Evolutionary conservation across 208 protist species (phyloP).

Genomic region (Acanthamoeba lenticulata): DNA sequence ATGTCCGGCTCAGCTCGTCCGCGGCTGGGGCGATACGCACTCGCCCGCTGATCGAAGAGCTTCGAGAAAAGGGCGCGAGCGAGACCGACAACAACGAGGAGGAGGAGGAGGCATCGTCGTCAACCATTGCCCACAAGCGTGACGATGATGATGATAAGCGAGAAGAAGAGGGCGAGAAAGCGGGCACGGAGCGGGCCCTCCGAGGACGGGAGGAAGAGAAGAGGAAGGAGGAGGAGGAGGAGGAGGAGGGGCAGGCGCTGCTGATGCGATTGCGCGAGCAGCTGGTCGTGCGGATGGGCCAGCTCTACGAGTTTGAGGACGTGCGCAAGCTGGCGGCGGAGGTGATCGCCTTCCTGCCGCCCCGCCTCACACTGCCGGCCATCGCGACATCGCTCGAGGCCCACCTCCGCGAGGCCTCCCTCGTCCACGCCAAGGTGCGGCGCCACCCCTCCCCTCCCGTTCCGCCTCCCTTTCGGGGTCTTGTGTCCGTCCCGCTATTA

Average conservation of each 20-base stretch:
- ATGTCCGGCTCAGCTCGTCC: too few relatives aligned
- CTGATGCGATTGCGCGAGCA: not conserved
- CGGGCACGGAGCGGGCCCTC: too few relatives aligned
- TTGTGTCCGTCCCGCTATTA: not conserved
- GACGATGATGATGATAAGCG: too few relatives aligned
- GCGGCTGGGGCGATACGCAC: not conserved
- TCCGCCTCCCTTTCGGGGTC: not conserved
- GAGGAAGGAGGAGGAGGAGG: not conserved
- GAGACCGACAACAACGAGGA: not conserved
- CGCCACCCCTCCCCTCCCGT: not conserved
- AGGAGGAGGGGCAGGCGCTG: not conserved
- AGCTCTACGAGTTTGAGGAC: slow-evolving; percentile 38
- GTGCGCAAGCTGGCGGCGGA: slow-evolving; percentile 22
- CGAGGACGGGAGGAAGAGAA: not conserved
- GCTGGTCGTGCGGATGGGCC: not conserved
- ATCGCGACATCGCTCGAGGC: not conserved
- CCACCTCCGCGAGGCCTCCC: not conserved
- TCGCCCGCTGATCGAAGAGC: not conserved
- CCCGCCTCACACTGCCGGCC: not conserved
- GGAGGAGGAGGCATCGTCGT: not conserved
- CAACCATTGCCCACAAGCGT: not conserved
- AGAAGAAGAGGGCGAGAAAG: not conserved
- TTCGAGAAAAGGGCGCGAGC: too few relatives aligned
- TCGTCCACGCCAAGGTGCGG: not conserved
- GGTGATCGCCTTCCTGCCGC: not conserved